A percentile compares a stretch with the other conserved stretches of the same genome.
Evolutionary conservation across 208 protist genomes (phyloP).

Genomic region (Vickermania ingenoplastis): DNA sequence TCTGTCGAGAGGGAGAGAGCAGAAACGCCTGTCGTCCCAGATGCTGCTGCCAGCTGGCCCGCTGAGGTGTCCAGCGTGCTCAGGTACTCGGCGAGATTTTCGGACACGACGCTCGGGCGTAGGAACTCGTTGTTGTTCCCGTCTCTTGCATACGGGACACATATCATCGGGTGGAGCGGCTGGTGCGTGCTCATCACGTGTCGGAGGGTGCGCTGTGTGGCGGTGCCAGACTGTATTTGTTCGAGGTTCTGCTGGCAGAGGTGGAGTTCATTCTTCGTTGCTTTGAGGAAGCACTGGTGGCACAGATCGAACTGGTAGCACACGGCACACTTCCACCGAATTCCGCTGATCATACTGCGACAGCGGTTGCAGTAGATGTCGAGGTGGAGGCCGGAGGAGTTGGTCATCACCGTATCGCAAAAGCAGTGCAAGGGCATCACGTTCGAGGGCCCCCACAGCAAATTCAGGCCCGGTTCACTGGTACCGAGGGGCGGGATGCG

Average conservation of each 20-base stretch:
- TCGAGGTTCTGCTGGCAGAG: conserved; percentile 2
- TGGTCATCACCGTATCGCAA: conserved; percentile 25
- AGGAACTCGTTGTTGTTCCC: conserved; percentile 21
- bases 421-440: conserved; percentile 42
- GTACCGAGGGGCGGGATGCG: conserved; percentile 23
- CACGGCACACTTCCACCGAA: conserved; percentile 73
- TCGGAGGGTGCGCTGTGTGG: neutral
- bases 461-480: conserved; percentile 6
- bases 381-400: conserved; percentile 30
- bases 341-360: conserved; percentile 32
- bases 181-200: conserved; percentile 9
- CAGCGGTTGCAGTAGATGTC: conserved; percentile 76
- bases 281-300: conserved; percentile 32
- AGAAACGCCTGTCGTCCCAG: no score
- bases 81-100: neutral
- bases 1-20: no score
- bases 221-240: neutral
- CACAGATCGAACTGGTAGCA: conserved; percentile 80
- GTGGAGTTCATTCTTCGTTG: neutral
- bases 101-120: conserved; percentile 3
- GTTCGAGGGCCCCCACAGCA: conserved; percentile 81
- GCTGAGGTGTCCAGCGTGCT: neutral
- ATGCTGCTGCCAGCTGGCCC: neutral
- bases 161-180: conserved; percentile 41
- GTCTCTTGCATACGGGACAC: conserved; percentile 22